phyloP scores from a whole-genome alignment of 23 red algal genomes.

The Gracilaria vermiculophylla region DNA sequence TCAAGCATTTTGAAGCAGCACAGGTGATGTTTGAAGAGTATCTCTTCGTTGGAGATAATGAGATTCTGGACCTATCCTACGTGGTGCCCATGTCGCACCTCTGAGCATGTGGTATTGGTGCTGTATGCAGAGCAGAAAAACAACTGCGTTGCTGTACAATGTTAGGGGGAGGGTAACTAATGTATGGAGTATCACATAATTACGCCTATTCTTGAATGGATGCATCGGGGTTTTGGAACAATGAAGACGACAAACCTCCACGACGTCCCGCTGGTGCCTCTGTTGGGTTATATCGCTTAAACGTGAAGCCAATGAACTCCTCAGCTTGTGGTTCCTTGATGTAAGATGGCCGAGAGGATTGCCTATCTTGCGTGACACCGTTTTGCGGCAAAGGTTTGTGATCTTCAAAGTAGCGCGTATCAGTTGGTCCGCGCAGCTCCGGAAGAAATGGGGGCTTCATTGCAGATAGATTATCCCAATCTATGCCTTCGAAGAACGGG shows the following conservation, averaged over 20 bases:
- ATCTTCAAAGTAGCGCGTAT: slow-evolving; percentile 95
- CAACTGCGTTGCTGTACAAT: background rate
- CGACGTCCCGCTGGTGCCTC: slow-evolving; percentile 59
- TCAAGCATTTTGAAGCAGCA: too few relatives aligned
- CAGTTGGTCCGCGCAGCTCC: slow-evolving; percentile 82
- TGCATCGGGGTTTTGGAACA: slow-evolving; percentile 47
- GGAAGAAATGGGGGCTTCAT: slow-evolving; percentile 91
- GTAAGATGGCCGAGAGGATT: slow-evolving; percentile 27
- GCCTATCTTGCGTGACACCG: background rate
- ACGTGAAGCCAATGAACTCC: slow-evolving; percentile 84
- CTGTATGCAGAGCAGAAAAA: background rate
- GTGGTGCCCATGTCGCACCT: too few relatives aligned
- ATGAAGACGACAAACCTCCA: slow-evolving; percentile 1
- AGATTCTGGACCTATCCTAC: too few relatives aligned
- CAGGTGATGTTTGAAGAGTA: too few relatives aligned
- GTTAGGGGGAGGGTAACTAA: background rate
- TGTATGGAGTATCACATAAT: background rate
- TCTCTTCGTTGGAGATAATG: too few relatives aligned
- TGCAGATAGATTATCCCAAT: slow-evolving; percentile 74
- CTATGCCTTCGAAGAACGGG: slow-evolving; percentile 93
- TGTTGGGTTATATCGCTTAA: slow-evolving; percentile 66
- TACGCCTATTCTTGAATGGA: slow-evolving; percentile 3
- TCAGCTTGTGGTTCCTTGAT: slow-evolving; percentile 58
- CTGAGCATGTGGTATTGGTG: too few relatives aligned
- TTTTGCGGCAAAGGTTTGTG: slow-evolving; percentile 55